Evolutionary conservation across 2,329 filamentous ascomycete species (phyloP).

Genomic region (Pestalotiopsis sp.): DNA sequence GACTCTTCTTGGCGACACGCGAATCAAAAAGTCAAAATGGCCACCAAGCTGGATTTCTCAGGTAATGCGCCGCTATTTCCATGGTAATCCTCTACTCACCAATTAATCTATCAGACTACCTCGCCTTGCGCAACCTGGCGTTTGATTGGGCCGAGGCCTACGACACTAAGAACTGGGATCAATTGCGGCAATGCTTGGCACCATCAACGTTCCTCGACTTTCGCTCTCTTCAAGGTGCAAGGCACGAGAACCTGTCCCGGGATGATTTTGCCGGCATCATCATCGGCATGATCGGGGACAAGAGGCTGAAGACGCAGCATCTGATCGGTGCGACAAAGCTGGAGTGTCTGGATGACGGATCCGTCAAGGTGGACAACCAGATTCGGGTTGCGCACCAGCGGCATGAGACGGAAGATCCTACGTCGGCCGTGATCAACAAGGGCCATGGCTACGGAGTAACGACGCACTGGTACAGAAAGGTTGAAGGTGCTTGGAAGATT

Average conservation of each 20-base stretch:
- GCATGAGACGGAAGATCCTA: background rate
- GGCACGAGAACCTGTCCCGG: background rate
- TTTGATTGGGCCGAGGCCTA: background rate
- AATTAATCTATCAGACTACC: background rate
- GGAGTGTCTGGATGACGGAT: background rate
- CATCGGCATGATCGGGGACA: background rate
- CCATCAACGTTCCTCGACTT: background rate
- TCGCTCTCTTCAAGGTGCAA: background rate
- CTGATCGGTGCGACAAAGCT: background rate
- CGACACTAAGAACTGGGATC: constrained; percentile 3
- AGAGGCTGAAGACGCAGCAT: background rate
- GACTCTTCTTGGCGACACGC: too few relatives aligned
- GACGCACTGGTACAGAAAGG: background rate
- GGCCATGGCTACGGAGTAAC: background rate
- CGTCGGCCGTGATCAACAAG: background rate
- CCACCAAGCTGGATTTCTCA: background rate
- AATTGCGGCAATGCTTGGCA: background rate
- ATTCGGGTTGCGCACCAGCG: background rate
- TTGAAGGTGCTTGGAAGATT: background rate
- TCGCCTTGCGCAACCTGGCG: background rate
- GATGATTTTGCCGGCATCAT: background rate
- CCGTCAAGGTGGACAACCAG: background rate
- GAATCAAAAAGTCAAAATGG: background rate
- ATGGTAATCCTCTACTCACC: background rate
- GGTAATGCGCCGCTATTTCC: background rate